Base-by-base conservation (phyloP, 2,329 filamentous ascomycete species). In the Botrytis sinoallii region DNA sequence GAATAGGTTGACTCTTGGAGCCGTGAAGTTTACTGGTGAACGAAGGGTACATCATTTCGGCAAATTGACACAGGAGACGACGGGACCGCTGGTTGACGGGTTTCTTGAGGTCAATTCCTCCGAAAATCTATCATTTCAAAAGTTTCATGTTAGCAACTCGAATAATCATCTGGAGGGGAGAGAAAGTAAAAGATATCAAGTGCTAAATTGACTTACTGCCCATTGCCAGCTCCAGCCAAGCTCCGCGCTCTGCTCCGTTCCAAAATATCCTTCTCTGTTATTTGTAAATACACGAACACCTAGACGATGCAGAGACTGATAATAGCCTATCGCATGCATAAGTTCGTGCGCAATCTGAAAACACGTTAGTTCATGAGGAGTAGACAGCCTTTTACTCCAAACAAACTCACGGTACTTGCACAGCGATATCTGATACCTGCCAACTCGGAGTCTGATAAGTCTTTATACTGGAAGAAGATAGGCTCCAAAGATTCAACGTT, bases 201-300 rank as follows among this genome's bases (percentile, higher is more conserved):
- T 25, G 1, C 29, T 14, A 18, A 42, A 22, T 14, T 1, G 29
- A 68, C 66, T 32, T 68, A 68, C 66, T n/a, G 66, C 66, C 25
- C 35, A 57, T 32, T 68, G 66, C 66, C 66, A 68, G 40, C 66
- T 68, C 66, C 66, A 68, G n/a, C 66, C 66, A 22, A 68, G 48
- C 66, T 68, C 66, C 3, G 66, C 66, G 35, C 55, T 29, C 9
- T 68, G 66, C 29, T 68, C 66, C 20, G 38, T n/a, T 57, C 12
- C 35, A 68, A 9, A 68, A 32, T 68, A 68, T 3, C 66, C 66
- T 68, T 68, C 66, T 40, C 66, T 52, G 2, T 42, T n/a, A 57
- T 57, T 68, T 2, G 48, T 68, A 14, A 68, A 57, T 1, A 68
- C 7, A 42, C 18, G 48, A 42, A n/a, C 1, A 55, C 66, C 66